Conservation (phyloP, 2,329 filamentous ascomycete species). For the Xylaria sp. region DNA sequence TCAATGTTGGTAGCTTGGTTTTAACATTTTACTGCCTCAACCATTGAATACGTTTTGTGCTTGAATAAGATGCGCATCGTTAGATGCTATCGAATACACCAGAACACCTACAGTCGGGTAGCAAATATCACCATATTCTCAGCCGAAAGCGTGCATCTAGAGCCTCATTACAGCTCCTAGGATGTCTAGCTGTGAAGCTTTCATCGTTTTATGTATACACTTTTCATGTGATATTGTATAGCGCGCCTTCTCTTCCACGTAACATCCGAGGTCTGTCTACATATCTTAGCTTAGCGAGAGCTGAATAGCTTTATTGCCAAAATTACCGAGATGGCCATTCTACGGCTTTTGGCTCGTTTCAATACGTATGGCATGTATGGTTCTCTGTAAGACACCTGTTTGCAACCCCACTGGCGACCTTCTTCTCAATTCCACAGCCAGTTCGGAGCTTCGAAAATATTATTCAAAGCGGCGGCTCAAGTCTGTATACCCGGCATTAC, state of each 20-base stretch:
- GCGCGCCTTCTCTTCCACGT: too few species aligned
- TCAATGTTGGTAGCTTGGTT: neutral
- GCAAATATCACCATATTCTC: neutral
- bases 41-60: neutral
- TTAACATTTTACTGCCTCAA: neutral
- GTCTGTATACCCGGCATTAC: neutral
- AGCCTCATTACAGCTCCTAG: neutral
- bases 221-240: too few species aligned
- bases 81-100: neutral
- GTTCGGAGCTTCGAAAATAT: neutral
- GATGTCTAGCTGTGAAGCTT: neutral
- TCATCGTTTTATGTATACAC: too few species aligned
- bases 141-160: neutral
- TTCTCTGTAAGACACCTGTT: too few species aligned
- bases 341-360: too few species aligned
- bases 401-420: too few species aligned
- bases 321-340: too few species aligned
- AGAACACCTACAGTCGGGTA: neutral
- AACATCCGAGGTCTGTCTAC: too few species aligned
- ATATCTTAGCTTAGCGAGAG: too few species aligned
- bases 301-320: too few species aligned
- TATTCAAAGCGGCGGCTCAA: neutral
- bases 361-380: too few species aligned
- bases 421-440: neutral
- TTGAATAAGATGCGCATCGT: neutral